Evolutionary conservation across 1,284 basidiomycete species (phyloP), one percentile per base, ranked within the genome.

Genomic region (Melanopsichium pennsylvanicum): DNA sequence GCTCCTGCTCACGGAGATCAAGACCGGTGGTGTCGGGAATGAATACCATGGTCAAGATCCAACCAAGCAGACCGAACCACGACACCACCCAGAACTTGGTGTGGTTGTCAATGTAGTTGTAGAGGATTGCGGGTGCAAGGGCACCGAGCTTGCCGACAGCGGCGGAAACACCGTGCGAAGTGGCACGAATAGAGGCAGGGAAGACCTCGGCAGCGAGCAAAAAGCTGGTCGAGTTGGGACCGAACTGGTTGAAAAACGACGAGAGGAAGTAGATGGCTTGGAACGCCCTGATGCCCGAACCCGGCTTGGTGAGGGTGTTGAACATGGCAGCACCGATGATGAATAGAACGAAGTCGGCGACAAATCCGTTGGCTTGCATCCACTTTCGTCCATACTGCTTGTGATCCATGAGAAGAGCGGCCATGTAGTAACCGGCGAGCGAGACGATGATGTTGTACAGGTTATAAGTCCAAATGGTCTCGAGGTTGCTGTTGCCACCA

Each of bases 391-490:
- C 80, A 52, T 81, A 82, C 51, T 83, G 79, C 81, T 86, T 86
- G 83, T 85, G 83, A 78, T 86, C 85, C 73, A 86, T 84, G 26
- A 85, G 70, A 27, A 85, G 47, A n/a, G 85, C 84, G 19, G 84
- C 84, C 34, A 85, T 56, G 79, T 86, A 86, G 81, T 86, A 85
- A 8, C 85, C 85, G 35, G 70, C 72, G 6, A 86, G 78, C 33
- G 82, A 82, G 31, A 85, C 82, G 63, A 83, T 83, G 60, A 81
- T 70, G 68, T 81, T 81, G 75, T 85, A 82, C 58, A 85, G 74
- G 75, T 85, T 85, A 83, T 84, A 86, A 40, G 84, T 78, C 85
- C 85, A 86, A 9, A 79, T 82, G 19, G 79, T 80, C 67, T 83
- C 82, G 35, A 85, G 80, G 25, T 74, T 61, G 36, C 75, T 72